A percentile compares a stretch with the other conserved stretches of the same genome.
phyloP scores from a whole-genome alignment of 768 basidiomycete genomes.

The Kwoniella pini region DNA sequence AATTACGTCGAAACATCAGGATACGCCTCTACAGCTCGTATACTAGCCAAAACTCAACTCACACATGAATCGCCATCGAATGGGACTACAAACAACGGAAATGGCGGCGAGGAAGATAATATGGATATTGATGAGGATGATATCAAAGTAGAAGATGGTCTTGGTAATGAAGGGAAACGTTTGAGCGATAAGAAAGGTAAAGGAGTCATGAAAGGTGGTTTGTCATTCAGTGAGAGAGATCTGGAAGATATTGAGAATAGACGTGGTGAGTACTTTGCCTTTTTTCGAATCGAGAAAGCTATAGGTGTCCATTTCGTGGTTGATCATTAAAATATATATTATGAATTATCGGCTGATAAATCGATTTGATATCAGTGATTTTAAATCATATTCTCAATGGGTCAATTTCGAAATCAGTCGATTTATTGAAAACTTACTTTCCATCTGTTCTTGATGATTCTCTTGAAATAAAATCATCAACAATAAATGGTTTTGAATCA shows the following conservation, averaged over 20 bases:
- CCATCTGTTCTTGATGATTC: constrained; percentile 64
- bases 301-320: background rate
- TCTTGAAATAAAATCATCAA: background rate
- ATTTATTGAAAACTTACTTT: constrained; percentile 69
- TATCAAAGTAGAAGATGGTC: constrained; percentile 3
- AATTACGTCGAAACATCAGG: constrained; percentile 43
- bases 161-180: background rate
- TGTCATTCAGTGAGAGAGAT: background rate
- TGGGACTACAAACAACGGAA: background rate
- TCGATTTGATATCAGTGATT: constrained; percentile 74
- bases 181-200: background rate
- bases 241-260: constrained; percentile 32
- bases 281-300: background rate
- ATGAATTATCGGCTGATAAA: too few species aligned
- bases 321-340: too few species aligned
- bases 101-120: constrained; percentile 6
- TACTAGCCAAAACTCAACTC: constrained; percentile 12
- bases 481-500: constrained; percentile 12
- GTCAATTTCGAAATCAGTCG: constrained; percentile 69
- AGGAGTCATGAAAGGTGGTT: background rate
- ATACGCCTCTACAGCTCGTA: constrained; percentile 38
- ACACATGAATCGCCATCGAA: background rate
- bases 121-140: constrained; percentile 29
- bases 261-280: constrained; percentile 22
- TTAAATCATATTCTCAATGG: constrained; percentile 71